phyloP scores from a whole-genome alignment of 1,139 yeast species.

The Scheffersomyces lignicola region DNA sequence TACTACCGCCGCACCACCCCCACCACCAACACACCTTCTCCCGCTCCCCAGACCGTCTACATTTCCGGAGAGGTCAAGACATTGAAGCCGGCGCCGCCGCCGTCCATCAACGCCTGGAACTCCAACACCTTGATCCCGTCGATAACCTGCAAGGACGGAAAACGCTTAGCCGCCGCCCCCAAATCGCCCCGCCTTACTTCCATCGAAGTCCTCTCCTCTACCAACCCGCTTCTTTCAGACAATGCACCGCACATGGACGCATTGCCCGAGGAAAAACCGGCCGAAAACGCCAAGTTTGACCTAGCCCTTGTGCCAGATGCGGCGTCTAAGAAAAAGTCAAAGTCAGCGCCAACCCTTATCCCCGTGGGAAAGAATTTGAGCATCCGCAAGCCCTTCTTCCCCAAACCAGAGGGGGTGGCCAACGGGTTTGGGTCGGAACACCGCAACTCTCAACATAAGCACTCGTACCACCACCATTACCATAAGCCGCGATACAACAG shows the following conservation, averaged over 20 bases:
- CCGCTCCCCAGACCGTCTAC: background rate
- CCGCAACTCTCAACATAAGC: background rate
- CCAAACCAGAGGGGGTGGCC: no score
- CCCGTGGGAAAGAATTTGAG: constrained; percentile 14
- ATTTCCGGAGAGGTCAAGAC: constrained; percentile 11
- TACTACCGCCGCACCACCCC: no score
- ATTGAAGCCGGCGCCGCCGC: constrained; percentile 19
- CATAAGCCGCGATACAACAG: no score
- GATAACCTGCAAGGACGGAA: no score
- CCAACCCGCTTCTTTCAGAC: no score
- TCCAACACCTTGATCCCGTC: constrained; percentile 11
- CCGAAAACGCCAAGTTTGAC: background rate
- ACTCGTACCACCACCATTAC: no score
- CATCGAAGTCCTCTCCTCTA: background rate
- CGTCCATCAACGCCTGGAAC: constrained; percentile 17
- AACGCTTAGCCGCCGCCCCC: no score
- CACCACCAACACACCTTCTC: no score
- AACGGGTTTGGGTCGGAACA: no score
- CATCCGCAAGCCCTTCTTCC: constrained; percentile 14
- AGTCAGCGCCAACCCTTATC: constrained; percentile 3
- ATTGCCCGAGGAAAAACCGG: background rate
- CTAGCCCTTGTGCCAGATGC: no score
- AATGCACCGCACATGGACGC: background rate
- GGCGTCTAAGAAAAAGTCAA: constrained; percentile 2
- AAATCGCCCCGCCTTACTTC: no score